Conservation (phyloP, 371 early-diverging fungal species). For the Mortierella sp. region DNA sequence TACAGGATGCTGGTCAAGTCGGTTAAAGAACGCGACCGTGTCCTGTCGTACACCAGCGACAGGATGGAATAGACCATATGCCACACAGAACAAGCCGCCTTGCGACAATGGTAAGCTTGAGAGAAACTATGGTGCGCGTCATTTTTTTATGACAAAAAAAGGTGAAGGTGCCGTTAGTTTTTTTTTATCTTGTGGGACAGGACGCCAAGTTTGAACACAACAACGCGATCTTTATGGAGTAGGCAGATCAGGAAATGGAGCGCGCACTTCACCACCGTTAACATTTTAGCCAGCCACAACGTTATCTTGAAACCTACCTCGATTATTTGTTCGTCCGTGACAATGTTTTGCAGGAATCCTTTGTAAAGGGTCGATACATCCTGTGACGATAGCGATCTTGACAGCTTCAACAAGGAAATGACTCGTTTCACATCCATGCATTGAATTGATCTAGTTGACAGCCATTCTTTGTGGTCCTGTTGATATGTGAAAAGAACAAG, state of each 20-base stretch:
- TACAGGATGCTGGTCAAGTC: conserved; percentile 77
- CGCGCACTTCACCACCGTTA: no score
- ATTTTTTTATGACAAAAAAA: not conserved
- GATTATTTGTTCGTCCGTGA: conserved; percentile 83
- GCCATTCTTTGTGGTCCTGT: conserved; percentile 71
- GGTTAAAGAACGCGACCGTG: conserved; percentile 77
- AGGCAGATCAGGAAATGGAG: no score
- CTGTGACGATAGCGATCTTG: conserved; percentile 70
- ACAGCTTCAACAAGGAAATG: conserved; percentile 73
- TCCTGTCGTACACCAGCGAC: conserved; percentile 70
- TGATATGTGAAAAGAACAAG: not conserved
- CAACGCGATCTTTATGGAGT: no score
- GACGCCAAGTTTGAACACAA: no score
- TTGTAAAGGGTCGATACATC: conserved; percentile 79
- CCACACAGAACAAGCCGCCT: conserved; percentile 88
- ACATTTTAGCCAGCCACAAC: no score
- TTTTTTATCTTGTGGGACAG: no score
- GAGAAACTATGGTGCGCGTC: conserved; percentile 66
- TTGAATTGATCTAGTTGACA: conserved; percentile 69
- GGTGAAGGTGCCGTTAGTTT: no score
- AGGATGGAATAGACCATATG: conserved; percentile 87
- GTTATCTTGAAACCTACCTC: no score
- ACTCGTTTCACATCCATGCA: conserved; percentile 80
- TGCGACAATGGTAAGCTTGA: conserved; percentile 85
- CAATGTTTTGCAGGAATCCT: conserved; percentile 72